These are phyloP conservation scores for Clavispora vitiphila DNA, from an alignment of 805 yeast species.

Conservation along the genomic window DNA sequence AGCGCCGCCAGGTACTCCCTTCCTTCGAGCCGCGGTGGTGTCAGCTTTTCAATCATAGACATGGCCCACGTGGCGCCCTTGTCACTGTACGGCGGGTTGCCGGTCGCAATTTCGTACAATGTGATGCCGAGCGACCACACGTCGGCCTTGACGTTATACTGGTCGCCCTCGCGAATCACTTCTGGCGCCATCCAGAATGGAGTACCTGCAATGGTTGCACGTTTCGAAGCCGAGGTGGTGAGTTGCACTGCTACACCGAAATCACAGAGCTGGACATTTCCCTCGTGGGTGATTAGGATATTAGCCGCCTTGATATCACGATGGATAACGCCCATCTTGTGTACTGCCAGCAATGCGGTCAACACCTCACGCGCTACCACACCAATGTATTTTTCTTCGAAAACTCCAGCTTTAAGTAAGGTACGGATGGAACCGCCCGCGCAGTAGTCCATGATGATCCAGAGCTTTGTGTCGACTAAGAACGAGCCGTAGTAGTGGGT, in stretches of 20 bases:
- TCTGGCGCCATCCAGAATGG: constrained; percentile 99
- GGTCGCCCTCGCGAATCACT: constrained; percentile 86
- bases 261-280: constrained; percentile 88
- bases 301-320: constrained; percentile 97
- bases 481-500: constrained; percentile 90
- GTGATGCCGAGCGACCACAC: constrained; percentile 98
- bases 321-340: constrained; percentile 86
- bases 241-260: constrained; percentile 98
- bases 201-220: constrained; percentile 94
- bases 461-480: constrained; percentile 80
- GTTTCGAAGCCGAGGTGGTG: constrained; percentile 64
- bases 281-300: constrained; percentile 82
- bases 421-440: constrained; percentile 95
- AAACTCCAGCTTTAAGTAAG: constrained; percentile 74
- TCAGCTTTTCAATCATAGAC: constrained; percentile 86
- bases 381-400: constrained; percentile 80
- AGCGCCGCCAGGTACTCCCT: constrained; percentile 67
- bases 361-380: constrained; percentile 82
- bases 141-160: constrained; percentile 88
- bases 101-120: constrained; percentile 89
- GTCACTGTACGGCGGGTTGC: constrained; percentile 96
- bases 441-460: constrained; percentile 98
- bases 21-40: constrained; percentile 94
- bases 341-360: constrained; percentile 74
- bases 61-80: constrained; percentile 93